Base-by-base conservation (phyloP, 768 basidiomycete genomes). In the Panaeolus papilionaceus region DNA sequence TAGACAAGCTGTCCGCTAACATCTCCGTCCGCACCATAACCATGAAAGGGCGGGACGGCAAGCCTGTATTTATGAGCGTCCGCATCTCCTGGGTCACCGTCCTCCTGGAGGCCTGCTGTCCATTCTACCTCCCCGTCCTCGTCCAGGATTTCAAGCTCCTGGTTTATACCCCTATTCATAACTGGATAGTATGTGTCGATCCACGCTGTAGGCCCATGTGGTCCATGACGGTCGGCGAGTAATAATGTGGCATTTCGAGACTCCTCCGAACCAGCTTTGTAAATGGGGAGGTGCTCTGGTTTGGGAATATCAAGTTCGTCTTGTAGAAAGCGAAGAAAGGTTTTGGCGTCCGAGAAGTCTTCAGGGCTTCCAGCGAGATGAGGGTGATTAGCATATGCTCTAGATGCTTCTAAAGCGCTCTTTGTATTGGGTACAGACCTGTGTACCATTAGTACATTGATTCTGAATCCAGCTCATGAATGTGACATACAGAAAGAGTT, bases 121-220 rank as follows among this genome's bases (percentile, higher is more conserved):
- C 93, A 92, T 4, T 83, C 75, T 11, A 81, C 75, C 20, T 77
- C 72, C 1, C 88, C 89, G 40, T 87, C 81, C 14, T 83, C 83
- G 26, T 81, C 85, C 54, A 93, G 77, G 26, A 95, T 88, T 62
- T 90, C 84, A 14, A 96, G 77, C 67, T 84, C 85, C 62, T 89
- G 86, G 64, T 90, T 85, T 5, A 91, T 81, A 1, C 93, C 88
- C 0, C 87, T 90, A 77, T 96, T 94, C 81, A 96, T 80, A 45
- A 95, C 83, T 1, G 96, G 95, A 77, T 92, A 96, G 77, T 99
- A 97, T 40, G 85, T 84, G 71, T 94, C 92, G 68, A 95, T 88
- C 93, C 94, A 95, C 66, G 90, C 92, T 0, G 79, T 83, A 2
- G 91, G 90, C 23, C 75, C 76, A 38, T 72, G 77, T 38, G 84